phyloP scores from a whole-genome alignment of 1,284 basidiomycete genomes.

The Pseudozyma sp. region DNA sequence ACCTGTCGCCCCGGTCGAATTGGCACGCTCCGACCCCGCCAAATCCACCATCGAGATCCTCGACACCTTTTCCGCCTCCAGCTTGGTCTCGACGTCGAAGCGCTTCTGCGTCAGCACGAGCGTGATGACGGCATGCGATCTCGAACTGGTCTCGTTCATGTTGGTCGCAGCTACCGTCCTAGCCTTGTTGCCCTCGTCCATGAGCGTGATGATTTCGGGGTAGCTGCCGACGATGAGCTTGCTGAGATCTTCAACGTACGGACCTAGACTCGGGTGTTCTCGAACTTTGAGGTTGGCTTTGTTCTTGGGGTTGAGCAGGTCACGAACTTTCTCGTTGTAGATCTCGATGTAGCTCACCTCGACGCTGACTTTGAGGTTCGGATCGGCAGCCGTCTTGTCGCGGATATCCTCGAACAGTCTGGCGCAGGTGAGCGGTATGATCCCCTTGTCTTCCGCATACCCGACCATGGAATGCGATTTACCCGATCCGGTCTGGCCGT shows the following conservation, averaged over 20 bases:
- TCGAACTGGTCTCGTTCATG: constrained; percentile 66
- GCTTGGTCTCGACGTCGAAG: constrained; percentile 54
- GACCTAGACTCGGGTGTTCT: constrained; percentile 84
- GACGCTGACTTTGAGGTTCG: constrained; percentile 83
- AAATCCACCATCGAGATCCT: constrained; percentile 65
- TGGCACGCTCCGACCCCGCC: constrained; percentile 66
- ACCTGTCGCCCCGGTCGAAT: constrained; percentile 67
- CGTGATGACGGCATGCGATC: constrained; percentile 65
- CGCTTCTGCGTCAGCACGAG: constrained; percentile 59
- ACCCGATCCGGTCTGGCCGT: constrained; percentile 65
- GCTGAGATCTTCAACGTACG: constrained; percentile 96
- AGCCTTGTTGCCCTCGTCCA: constrained; percentile 99
- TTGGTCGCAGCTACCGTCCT: constrained; percentile 65
- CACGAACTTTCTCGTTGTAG: constrained; percentile 84
- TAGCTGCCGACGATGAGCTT: constrained; percentile 91
- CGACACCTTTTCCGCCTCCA: constrained; percentile 64
- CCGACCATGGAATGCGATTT: constrained; percentile 52
- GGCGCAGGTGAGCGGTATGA: constrained; percentile 93
- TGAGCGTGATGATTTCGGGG: constrained; percentile 95
- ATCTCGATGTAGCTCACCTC: constrained; percentile 98
- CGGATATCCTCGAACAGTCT: constrained; percentile 88
- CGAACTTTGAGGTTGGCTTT: constrained; percentile 93
- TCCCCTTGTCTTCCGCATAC: constrained; percentile 92
- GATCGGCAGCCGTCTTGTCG: constrained; percentile 75
- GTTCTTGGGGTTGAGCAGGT: constrained; percentile 96